phyloP scores from a whole-genome alignment of 768 basidiomycete species.

The Pleurotus eryngii region DNA sequence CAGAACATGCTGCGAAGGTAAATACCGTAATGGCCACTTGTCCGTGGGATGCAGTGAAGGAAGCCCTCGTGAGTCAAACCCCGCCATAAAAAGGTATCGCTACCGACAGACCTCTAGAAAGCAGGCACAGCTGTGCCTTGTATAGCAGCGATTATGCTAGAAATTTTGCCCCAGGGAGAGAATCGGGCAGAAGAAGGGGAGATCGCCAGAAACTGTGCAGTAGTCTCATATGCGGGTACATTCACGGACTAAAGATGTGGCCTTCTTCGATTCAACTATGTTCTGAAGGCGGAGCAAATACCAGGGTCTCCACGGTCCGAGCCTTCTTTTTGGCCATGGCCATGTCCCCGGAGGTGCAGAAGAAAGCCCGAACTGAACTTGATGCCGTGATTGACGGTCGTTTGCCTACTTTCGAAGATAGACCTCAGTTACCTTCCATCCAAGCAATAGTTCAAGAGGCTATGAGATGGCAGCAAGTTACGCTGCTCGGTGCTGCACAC shows the following conservation, averaged over 20 bases:
- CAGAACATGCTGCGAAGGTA: background rate
- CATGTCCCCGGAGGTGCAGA: conserved; percentile 16
- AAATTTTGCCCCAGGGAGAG: background rate
- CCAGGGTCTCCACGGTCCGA: conserved; percentile 11
- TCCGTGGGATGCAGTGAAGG: conserved; percentile 3
- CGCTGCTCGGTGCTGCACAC: conserved; percentile 9
- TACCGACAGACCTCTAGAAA: background rate
- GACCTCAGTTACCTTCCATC: conserved; percentile 20
- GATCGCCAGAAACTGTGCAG: conserved; percentile 7
- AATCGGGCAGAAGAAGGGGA: conserved; percentile 3
- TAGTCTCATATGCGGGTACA: conserved; percentile 5
- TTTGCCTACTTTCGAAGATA: conserved; percentile 22
- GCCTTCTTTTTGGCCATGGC: conserved; percentile 17
- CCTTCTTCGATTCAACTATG: background rate
- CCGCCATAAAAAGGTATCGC: background rate
- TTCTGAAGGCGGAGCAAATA: conserved; percentile 8
- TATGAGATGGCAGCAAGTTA: conserved; percentile 18
- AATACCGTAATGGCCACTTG: conserved; percentile 5
- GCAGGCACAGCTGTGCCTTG: conserved; percentile 3
- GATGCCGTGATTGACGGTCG: conserved; percentile 30
- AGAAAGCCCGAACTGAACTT: conserved; percentile 33
- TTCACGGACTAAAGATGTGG: background rate
- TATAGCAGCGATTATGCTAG: conserved; percentile 3
- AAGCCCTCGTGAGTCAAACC: background rate
- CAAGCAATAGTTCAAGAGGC: conserved; percentile 21